Evolutionary conservation across 257 asterid species (phyloP).

Genomic region (Dorcoceras hygrometricum): DNA sequence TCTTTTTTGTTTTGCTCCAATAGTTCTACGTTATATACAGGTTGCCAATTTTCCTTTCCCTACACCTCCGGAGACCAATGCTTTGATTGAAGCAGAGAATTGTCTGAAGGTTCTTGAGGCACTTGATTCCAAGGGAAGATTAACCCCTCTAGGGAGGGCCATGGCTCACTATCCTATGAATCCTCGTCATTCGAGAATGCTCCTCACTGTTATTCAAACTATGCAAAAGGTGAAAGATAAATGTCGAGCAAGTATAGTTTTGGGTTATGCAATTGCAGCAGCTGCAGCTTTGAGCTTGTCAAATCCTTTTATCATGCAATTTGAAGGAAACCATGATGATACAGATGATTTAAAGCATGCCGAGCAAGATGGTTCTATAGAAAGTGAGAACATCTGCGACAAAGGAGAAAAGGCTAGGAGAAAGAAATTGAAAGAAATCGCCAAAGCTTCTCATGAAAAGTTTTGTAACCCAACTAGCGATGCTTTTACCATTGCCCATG

Average conservation of each 20-base stretch:
- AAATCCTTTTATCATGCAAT: constrained; percentile 55
- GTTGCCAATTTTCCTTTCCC: constrained; percentile 94
- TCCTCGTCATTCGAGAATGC: constrained; percentile 98
- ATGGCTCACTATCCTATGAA: constrained; percentile 96
- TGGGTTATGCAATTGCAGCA: constrained; percentile 81
- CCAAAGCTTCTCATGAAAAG: constrained; percentile 53
- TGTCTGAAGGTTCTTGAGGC: constrained; percentile 90
- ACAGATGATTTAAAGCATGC: constrained; percentile 28
- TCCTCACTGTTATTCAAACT: constrained; percentile 80
- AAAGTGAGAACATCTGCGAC: constrained; percentile 28
- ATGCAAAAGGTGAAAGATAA: constrained; percentile 42
- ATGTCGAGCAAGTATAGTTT: constrained; percentile 55
- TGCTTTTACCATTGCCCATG: constrained; percentile 63
- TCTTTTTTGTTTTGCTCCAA: constrained; percentile 4
- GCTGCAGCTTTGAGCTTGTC: constrained; percentile 89
- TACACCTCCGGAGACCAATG: constrained; percentile 73
- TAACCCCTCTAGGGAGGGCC: constrained; percentile 83
- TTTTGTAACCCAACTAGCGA: constrained; percentile 77
- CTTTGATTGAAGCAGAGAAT: constrained; percentile 78
- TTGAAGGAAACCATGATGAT: constrained; percentile 40
- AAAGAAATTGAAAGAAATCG: constrained; percentile 66
- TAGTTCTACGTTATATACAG: constrained; percentile 36
- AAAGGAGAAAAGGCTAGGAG: constrained; percentile 53
- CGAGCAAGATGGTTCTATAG: constrained; percentile 30
- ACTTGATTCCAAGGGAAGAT: constrained; percentile 64